These are phyloP conservation scores for Gymnopilus dilepis DNA, from an alignment of 768 basidiomycete species.

Conservation along the genomic window DNA sequence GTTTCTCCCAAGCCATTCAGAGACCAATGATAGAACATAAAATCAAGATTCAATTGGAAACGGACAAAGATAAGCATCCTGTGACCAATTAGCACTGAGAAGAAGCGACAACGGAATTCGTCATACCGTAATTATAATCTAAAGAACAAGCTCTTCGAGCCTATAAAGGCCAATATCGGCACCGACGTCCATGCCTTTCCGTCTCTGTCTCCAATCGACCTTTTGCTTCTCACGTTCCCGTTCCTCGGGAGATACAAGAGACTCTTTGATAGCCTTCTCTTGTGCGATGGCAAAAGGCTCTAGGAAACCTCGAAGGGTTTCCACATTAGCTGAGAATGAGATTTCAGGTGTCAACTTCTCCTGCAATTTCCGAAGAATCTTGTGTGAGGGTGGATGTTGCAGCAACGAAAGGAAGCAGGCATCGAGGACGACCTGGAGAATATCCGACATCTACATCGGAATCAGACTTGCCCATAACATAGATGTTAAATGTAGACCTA, in stretches of 20 bases:
- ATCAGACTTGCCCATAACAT: not conserved
- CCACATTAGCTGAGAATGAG: constrained; percentile 50
- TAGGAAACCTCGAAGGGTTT: constrained; percentile 62
- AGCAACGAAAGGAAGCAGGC: constrained; percentile 72
- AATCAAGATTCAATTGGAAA: not conserved
- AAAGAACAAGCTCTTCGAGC: constrained; percentile 72
- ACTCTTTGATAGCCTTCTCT: constrained; percentile 50
- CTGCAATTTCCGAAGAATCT: constrained; percentile 53
- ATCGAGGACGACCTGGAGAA: constrained; percentile 73
- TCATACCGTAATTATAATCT: constrained; percentile 13
- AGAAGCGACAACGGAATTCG: not conserved
- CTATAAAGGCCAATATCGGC: constrained; percentile 70
- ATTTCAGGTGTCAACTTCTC: constrained; percentile 63
- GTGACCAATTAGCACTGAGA: not conserved
- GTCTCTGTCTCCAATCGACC: constrained; percentile 57
- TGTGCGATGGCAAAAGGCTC: constrained; percentile 68
- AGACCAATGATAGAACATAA: not conserved
- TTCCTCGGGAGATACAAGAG: constrained; percentile 35
- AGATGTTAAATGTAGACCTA: constrained; percentile 19
- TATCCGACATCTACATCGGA: constrained; percentile 53
- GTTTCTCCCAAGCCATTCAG: not conserved
- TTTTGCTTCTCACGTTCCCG: constrained; percentile 38
- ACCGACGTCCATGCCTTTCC: constrained; percentile 46
- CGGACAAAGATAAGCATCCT: not conserved
- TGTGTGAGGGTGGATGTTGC: constrained; percentile 64